Evolutionary conservation across 257 asterid genomes (phyloP).

Genomic region (Verbascum thapsus): DNA sequence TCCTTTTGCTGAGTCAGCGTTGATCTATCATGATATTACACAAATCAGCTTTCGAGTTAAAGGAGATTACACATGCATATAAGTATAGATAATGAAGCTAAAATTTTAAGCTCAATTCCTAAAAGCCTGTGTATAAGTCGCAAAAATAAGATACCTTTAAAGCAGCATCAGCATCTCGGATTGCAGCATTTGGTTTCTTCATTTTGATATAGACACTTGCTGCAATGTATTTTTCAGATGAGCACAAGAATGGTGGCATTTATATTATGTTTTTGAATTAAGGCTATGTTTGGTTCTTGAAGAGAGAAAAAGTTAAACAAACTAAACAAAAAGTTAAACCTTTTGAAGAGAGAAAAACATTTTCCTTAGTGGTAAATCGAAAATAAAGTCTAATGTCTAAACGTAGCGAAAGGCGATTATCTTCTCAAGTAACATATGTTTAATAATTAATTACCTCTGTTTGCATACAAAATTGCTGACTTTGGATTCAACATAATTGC

Average conservation of each 20-base stretch:
- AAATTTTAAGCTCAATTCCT: neutral
- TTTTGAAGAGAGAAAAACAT: too few relatives aligned
- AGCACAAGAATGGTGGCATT: constrained; percentile 3
- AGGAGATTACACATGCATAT: neutral
- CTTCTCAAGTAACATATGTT: neutral
- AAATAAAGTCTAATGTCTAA: too few relatives aligned
- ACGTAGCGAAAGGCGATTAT: neutral
- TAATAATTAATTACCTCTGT: constrained; percentile 51
- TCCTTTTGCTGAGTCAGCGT: constrained; percentile 83
- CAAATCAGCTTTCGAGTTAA: constrained; percentile 11
- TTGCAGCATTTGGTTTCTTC: constrained; percentile 84
- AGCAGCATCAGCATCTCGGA: constrained; percentile 81
- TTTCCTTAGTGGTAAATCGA: too few relatives aligned
- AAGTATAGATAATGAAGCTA: constrained; percentile 9
- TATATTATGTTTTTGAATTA: too few relatives aligned
- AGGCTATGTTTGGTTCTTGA: too few relatives aligned
- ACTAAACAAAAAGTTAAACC: too few relatives aligned
- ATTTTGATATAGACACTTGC: constrained; percentile 59
- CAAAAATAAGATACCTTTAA: constrained; percentile 46
- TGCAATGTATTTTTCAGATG: constrained; percentile 35
- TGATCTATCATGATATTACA: constrained; percentile 47
- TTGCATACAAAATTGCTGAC: constrained; percentile 65
- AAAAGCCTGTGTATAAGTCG: constrained; percentile 14
- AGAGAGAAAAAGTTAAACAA: too few relatives aligned
- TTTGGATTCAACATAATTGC: constrained; percentile 66